phyloP scores from a whole-genome alignment of 371 early-diverging fungal species.

The Chytridium lagenaria region DNA sequence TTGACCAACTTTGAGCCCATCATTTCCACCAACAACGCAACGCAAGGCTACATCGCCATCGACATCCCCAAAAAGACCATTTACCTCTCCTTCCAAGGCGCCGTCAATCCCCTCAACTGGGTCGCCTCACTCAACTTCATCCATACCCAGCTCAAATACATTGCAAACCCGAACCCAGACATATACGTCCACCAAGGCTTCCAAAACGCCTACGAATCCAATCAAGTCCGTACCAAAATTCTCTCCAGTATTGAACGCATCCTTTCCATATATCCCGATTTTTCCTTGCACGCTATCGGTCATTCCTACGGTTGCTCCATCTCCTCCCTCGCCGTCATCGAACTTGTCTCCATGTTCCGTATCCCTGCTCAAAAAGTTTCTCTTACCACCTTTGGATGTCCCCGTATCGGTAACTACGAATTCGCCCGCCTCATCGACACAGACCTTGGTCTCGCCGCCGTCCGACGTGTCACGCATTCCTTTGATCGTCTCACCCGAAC shows the following conservation, averaged over 20 bases:
- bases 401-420: conserved; percentile 4
- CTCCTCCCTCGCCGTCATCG: background rate
- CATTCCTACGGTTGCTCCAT: conserved; percentile 8
- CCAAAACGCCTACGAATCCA: conserved; percentile 2
- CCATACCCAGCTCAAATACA: background rate
- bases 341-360: background rate
- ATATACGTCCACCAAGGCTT: background rate
- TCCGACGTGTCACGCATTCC: background rate
- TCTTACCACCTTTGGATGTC: conserved; percentile 7
- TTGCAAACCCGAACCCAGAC: background rate
- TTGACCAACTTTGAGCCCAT: background rate
- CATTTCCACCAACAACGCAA: background rate
- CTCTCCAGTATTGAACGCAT: background rate
- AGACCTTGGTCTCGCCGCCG: background rate
- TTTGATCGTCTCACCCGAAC: background rate
- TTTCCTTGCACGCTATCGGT: background rate
- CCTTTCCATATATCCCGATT: background rate
- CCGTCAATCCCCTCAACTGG: background rate
- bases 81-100: conserved; percentile 8
- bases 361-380: background rate
- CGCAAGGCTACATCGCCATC: background rate
- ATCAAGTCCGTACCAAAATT: background rate
- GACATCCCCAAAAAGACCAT: background rate
- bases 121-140: background rate
- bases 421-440: background rate